Percentiles rank a stretch among this genome's conserved stretches.
Evolutionary conservation across 257 asterid species (phyloP).

Genomic region (Salvia rosmarinus): DNA sequence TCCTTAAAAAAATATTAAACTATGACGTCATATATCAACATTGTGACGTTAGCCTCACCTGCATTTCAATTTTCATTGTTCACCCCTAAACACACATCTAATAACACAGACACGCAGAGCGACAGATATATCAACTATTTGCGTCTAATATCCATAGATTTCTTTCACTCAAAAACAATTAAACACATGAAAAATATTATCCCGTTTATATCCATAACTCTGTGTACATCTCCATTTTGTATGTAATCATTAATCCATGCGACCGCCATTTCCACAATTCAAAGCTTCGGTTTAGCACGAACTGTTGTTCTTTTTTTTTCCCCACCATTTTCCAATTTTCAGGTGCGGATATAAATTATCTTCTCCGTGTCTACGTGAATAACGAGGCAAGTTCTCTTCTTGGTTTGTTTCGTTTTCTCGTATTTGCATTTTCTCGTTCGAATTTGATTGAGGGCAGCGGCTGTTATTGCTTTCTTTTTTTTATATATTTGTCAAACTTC

Average conservation of each 20-base stretch:
- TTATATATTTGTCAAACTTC: background rate
- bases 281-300: conserved; percentile 39
- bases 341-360: conserved; percentile 34
- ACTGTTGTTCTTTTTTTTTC: conserved; percentile 3
- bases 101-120: conserved; percentile 30
- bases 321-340: background rate
- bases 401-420: conserved; percentile 19
- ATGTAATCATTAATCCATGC: conserved; percentile 28
- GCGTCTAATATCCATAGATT: conserved; percentile 38
- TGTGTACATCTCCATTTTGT: background rate
- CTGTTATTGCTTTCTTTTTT: background rate
- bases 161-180: conserved; percentile 25
- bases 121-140: conserved; percentile 34
- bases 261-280: conserved; percentile 48
- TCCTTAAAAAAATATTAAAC: background rate
- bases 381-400: conserved; percentile 31
- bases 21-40: conserved; percentile 26
- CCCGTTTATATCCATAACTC: conserved; percentile 29
- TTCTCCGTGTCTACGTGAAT: conserved; percentile 8
- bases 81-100: conserved; percentile 39
- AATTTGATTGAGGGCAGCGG: conserved; percentile 31
- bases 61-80: conserved; percentile 37
- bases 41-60: conserved; percentile 39
- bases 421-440: conserved; percentile 3
- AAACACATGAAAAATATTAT: background rate